Base-by-base conservation (phyloP, 805 yeast species). In the Pichia scutulata region DNA sequence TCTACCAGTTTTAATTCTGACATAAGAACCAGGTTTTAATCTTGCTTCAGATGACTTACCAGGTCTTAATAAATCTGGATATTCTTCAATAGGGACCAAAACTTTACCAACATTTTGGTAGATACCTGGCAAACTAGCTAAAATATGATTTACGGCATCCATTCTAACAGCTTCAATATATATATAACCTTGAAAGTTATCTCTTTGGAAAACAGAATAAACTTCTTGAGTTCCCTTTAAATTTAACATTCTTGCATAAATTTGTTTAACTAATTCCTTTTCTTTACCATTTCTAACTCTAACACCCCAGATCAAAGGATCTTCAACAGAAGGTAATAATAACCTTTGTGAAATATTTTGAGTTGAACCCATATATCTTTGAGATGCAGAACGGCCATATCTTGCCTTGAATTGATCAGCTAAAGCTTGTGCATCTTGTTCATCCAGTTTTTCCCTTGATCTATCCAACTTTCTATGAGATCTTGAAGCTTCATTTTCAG, bases 261-360 rank as follows among this genome's bases (percentile, higher is more conserved):
- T 71, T 56, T 86, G 86, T 56, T 89, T 80, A 23, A 93, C 96
- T 55, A 90, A 73, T 48, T 89, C 96, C 67, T 88, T 92, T 68
- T 93, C 99, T 58, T 85, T 81, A 46, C 98, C 97, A 33, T 87
- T 89, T 61, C 95, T 80, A 71, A 95, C 89, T 68, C 97, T 81
- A 43, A 93, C 81, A 62, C 96, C 98, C 86, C 96, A 93, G 60
- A 93, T 88, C 49, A 89, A 82, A 9, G 99, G 98, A 64, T 93
- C 97, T 60, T 90, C 89, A 52, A 93, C 96, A 30, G 97, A 89
- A 13, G 99, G 99, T 68, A 93, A 76, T 59, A 93, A 75, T 60
- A 93, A 78, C 62, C 96, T 84, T 67, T 93, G 99, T 7, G 98
- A 93, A 13, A 92, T 96, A 43, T 84, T 78, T 33, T 89, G 88